A percentile compares a stretch with the other conserved stretches of the same genome.
Conservation (phyloP, 495 filamentous ascomycete genomes). For the Penicillium goetzii region DNA sequence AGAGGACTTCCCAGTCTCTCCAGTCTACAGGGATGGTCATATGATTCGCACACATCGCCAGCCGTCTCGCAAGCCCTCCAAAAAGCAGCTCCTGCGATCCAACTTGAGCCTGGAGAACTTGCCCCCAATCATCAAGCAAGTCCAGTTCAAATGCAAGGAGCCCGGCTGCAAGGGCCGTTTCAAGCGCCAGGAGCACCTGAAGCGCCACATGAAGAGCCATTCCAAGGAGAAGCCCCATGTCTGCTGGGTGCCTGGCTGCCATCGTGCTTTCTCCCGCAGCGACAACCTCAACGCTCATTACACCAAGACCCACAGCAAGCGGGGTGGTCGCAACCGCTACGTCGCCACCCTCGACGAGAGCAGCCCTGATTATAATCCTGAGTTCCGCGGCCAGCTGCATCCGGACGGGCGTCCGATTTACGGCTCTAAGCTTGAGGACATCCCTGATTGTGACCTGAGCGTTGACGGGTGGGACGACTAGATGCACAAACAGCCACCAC, state of each 20-base stretch:
- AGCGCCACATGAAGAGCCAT: slow-evolving; percentile 64
- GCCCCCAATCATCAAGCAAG: slow-evolving; percentile 46
- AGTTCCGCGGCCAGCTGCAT: slow-evolving; percentile 52
- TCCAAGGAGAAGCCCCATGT: slow-evolving; percentile 59
- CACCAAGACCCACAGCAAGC: slow-evolving; percentile 55
- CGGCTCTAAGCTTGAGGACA: slow-evolving; percentile 46
- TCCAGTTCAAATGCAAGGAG: slow-evolving; percentile 54
- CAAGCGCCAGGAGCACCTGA: slow-evolving; percentile 66
- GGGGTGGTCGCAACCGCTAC: slow-evolving; percentile 52
- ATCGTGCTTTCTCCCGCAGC: slow-evolving; percentile 50
- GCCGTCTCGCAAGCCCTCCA: slow-evolving; percentile 40
- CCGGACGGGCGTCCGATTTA: slow-evolving; percentile 49
- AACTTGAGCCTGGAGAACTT: slow-evolving; percentile 48
- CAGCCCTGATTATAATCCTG: slow-evolving; percentile 50
- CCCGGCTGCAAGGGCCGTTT: slow-evolving; percentile 55
- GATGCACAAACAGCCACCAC: neutral
- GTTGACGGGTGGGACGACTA: slow-evolving; percentile 45
- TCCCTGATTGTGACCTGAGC: slow-evolving; percentile 40
- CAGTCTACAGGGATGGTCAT: slow-evolving; percentile 40
- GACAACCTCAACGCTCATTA: slow-evolving; percentile 56
- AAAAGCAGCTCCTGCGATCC: slow-evolving; percentile 46
- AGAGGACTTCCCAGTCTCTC: slow-evolving; percentile 46
- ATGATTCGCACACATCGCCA: slow-evolving; percentile 41
- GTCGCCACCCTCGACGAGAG: slow-evolving; percentile 52
- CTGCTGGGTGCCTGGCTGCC: slow-evolving; percentile 52